Conservation (phyloP, 176 grass and related monocot species). For the Triticum urartu region DNA sequence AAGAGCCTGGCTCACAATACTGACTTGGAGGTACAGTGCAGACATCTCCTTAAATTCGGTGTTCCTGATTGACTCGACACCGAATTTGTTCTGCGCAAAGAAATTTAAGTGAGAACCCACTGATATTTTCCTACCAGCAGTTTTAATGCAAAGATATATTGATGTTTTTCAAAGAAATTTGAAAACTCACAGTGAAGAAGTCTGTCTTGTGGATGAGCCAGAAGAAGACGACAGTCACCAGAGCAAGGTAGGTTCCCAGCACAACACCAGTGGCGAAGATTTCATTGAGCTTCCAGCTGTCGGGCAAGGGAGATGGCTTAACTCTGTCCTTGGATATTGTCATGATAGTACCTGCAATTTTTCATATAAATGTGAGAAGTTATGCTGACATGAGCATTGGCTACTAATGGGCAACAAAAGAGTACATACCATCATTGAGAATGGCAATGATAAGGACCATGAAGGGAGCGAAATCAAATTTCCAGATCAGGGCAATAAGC, state of each 20-base stretch:
- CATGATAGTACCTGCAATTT: constrained; percentile 85
- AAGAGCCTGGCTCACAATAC: constrained; percentile 94
- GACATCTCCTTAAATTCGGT: constrained; percentile 77
- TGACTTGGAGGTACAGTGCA: constrained; percentile 97
- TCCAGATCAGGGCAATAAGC: constrained; percentile 98
- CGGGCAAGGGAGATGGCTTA: constrained; percentile 82
- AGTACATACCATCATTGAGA: constrained; percentile 82
- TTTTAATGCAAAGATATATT: not conserved
- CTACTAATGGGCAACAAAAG: not conserved
- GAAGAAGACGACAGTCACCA: constrained; percentile 99
- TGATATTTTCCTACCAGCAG: not conserved
- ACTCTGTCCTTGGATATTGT: constrained; percentile 98
- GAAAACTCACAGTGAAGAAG: constrained; percentile 69
- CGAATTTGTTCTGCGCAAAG: constrained; percentile 74
- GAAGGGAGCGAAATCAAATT: constrained; percentile 91
- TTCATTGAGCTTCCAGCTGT: constrained; percentile 98
- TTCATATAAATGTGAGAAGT: constrained; percentile 1
- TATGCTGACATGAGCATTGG: not conserved
- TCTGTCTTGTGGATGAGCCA: constrained; percentile 80
- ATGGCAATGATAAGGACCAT: constrained; percentile 99
- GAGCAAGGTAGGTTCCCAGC: constrained; percentile 77
- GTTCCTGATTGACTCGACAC: constrained; percentile 61
- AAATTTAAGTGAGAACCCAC: not conserved
- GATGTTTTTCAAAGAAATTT: not conserved
- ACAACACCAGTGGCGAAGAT: constrained; percentile 94